Conservation (phyloP, 2,329 filamentous ascomycete genomes). For the Talaromyces sp. region DNA sequence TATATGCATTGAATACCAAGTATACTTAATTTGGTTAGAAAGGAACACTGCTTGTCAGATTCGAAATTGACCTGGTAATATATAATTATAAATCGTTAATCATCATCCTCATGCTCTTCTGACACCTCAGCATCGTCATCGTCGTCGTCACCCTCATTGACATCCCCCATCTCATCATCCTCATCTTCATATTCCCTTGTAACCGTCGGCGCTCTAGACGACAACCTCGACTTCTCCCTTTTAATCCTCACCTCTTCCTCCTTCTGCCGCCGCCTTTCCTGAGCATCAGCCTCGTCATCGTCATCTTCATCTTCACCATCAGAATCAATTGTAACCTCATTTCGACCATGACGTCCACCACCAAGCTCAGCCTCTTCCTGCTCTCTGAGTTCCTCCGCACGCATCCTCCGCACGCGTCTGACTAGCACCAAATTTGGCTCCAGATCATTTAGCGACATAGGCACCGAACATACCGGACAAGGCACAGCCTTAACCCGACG, state of each 20-base stretch:
- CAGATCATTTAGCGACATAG: slow-evolving; percentile 39
- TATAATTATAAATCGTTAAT: not conserved
- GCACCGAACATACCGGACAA: slow-evolving; percentile 43
- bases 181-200: slow-evolving; percentile 5
- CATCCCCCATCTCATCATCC: not conserved
- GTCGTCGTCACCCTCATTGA: not conserved
- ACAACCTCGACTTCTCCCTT: slow-evolving; percentile 8
- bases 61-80: not conserved
- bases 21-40: slow-evolving; percentile 1
- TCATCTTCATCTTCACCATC: slow-evolving; percentile 13
- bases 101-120: slow-evolving; percentile 1
- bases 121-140: slow-evolving; percentile 1
- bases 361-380: slow-evolving; percentile 23
- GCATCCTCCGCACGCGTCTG: slow-evolving; percentile 36
- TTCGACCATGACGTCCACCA: not conserved
- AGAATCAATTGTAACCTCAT: slow-evolving; percentile 13
- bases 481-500: slow-evolving; percentile 31
- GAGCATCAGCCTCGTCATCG: not conserved
- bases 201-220: slow-evolving; percentile 6
- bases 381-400: slow-evolving; percentile 27
- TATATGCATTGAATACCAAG: not conserved
- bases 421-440: slow-evolving; percentile 39
- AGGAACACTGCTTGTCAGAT: not conserved
- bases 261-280: not conserved
- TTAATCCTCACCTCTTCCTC: slow-evolving; percentile 14